A percentile compares a stretch with the other conserved stretches of the same genome.
These are phyloP conservation scores for Sclerotinia glacialis DNA, from an alignment of 2,329 filamentous ascomycete genomes.

Conservation along the genomic window DNA sequence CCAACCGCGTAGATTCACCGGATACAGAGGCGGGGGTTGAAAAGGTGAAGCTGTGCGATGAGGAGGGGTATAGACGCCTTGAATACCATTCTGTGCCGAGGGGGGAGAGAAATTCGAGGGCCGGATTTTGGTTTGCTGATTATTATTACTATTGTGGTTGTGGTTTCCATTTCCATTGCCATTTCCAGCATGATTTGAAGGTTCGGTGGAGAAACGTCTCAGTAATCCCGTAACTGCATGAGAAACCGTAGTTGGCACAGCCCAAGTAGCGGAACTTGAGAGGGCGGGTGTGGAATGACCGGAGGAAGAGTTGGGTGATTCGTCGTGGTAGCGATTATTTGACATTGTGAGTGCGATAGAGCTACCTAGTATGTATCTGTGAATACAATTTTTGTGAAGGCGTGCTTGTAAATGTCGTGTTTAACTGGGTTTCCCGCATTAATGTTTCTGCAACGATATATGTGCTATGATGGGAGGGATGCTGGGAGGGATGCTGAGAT, in stretches of 20 bases:
- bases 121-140: constrained; percentile 22
- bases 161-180: constrained; percentile 23
- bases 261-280: constrained; percentile 45
- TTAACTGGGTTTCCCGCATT: constrained; percentile 1
- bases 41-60: constrained; percentile 70
- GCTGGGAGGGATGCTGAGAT: not conserved
- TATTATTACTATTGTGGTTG: constrained; percentile 26
- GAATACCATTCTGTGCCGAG: constrained; percentile 27
- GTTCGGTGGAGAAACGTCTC: constrained; percentile 61
- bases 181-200: constrained; percentile 24
- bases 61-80: constrained; percentile 37
- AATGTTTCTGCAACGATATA: too few species aligned
- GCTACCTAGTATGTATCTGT: too few species aligned
- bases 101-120: not conserved
- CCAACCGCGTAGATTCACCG: constrained; percentile 69
- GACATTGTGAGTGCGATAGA: constrained; percentile 11
- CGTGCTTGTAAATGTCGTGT: not conserved
- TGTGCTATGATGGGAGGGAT: not conserved
- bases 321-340: constrained; percentile 21
- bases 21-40: constrained; percentile 83
- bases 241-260: constrained; percentile 47
- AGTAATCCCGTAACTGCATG: constrained; percentile 62
- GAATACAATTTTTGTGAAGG: too few species aligned
- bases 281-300: constrained; percentile 38
- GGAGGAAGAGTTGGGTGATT: constrained; percentile 28